These are phyloP conservation scores for Candida chauliodis DNA, from an alignment of 805 yeast genomes.

Conservation along the genomic window DNA sequence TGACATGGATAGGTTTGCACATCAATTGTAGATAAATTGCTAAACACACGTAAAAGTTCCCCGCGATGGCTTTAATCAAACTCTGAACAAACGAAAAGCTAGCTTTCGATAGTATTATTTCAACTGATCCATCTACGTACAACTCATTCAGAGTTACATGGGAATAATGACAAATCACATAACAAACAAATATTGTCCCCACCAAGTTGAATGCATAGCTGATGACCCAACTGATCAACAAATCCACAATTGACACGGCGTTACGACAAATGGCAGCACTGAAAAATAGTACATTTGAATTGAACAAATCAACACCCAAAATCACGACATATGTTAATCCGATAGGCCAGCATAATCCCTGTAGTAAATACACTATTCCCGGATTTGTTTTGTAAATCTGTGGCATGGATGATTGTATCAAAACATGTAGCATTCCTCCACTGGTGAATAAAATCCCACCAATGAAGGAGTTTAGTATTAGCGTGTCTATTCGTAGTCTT, in stretches of 20 bases:
- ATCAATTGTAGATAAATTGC: conserved; percentile 75
- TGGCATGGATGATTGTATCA: conserved; percentile 52
- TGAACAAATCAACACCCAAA: conserved; percentile 73
- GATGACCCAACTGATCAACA: conserved; percentile 60
- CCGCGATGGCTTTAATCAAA: conserved; percentile 67
- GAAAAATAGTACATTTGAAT: conserved; percentile 70
- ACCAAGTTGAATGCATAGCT: conserved; percentile 68
- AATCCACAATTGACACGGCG: conserved; percentile 64
- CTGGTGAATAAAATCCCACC: conserved; percentile 69
- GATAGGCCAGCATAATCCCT: conserved; percentile 63
- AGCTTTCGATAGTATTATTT: conserved; percentile 43
- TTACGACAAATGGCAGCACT: conserved; percentile 65
- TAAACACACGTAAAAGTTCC: conserved; percentile 72
- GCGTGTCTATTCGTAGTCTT: conserved; percentile 55
- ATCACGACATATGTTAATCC: conserved; percentile 73
- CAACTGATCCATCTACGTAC: conserved; percentile 47
- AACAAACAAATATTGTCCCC: conserved; percentile 62
- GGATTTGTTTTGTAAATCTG: conserved; percentile 39
- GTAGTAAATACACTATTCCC: conserved; percentile 52
- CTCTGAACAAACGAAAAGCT: conserved; percentile 54
- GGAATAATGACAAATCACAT: conserved; percentile 57
- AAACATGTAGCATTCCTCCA: conserved; percentile 69
- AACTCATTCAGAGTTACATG: conserved; percentile 40
- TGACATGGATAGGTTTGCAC: conserved; percentile 79
- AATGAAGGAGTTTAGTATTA: conserved; percentile 60